Percentiles rank a stretch among this genome's conserved stretches.
phyloP scores from a whole-genome alignment of 2,329 filamentous ascomycete species.

The Podosphaera fusca region DNA sequence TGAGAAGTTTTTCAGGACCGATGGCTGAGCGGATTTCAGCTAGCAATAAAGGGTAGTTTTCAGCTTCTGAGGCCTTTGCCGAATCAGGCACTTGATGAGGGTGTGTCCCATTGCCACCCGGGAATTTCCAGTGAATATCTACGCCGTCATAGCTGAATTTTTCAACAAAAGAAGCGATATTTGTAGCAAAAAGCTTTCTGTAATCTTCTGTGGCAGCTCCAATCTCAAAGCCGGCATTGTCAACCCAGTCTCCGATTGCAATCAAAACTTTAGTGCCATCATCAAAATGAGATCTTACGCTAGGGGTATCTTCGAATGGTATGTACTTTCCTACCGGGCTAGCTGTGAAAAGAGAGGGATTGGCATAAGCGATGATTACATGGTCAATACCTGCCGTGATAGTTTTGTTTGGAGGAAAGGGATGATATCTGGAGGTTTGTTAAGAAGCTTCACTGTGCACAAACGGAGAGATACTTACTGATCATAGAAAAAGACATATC shows the following conservation, averaged over 20 bases:
- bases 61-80: conserved; percentile 35
- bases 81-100: conserved; percentile 42
- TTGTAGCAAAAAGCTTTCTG: conserved; percentile 35
- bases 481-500: conserved; percentile 3
- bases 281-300: conserved; percentile 18
- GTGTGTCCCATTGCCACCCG: conserved; percentile 36
- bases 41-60: conserved; percentile 38
- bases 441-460: not conserved
- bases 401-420: conserved; percentile 5
- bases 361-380: conserved; percentile 7
- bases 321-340: conserved; percentile 6
- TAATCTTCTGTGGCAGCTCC: conserved; percentile 28
- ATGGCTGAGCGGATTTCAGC: conserved; percentile 32
- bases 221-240: conserved; percentile 36
- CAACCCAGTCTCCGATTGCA: conserved; percentile 58
- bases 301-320: conserved; percentile 5
- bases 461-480: not conserved
- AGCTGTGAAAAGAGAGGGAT: conserved; percentile 6
- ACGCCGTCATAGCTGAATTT: conserved; percentile 40
- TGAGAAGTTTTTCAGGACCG: conserved; percentile 32
- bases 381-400: conserved; percentile 6
- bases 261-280: conserved; percentile 37
- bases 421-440: conserved; percentile 2
- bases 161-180: conserved; percentile 38
- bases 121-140: conserved; percentile 31